Evolutionary conservation across 164 flowering plant genomes (phyloP), one percentile per base, ranked within the genome.

Genomic region (Stephania cephalantha): DNA sequence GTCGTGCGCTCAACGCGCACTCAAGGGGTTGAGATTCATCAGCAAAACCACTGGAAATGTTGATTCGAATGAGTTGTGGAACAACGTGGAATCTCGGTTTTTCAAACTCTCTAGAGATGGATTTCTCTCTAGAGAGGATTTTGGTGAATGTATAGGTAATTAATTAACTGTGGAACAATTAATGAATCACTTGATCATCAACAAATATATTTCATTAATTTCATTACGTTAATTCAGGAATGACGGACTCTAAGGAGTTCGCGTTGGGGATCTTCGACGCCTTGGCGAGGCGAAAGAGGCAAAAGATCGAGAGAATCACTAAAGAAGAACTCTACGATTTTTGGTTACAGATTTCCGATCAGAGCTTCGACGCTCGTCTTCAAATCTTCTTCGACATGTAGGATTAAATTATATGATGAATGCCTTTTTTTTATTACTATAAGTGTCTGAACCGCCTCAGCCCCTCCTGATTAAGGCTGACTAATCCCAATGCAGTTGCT

Each of bases 321-420:
- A 92, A 89, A 75, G 97, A 89, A 5, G 98, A 96, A 78, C 90
- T 96, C 22, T 82, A 85, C 69, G 98, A 93, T 2, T 96, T 92
- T 75, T 96, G 99, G 99, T 68, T 83, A 22, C 94, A 93, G 79
- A 84, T 96, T 74, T 87, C 99, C 0, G 97, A 93, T 68, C 90
- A 92, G 75, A 93, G 99, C 71, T 96, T 96, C 74, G 99, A 96
- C 75, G 97, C 98, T 29, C 94, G 99, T 25, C 95, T 96, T 73
- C 98, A 93, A 77, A 88, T 96, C 64, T 96, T 96, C 88, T 93
- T 96, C 20, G 99, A 96, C 86, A 93, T 93, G 99, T 92, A 22
- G 1, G 45, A n/a, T 42, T 29, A 0, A 25, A 25, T 25, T 25
- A 0, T 25, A 25, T 25, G 25, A 25, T 25, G 25, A 25, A 25